Conservation (phyloP, 495 filamentous ascomycete species). For the Cudoniella acicularis region DNA sequence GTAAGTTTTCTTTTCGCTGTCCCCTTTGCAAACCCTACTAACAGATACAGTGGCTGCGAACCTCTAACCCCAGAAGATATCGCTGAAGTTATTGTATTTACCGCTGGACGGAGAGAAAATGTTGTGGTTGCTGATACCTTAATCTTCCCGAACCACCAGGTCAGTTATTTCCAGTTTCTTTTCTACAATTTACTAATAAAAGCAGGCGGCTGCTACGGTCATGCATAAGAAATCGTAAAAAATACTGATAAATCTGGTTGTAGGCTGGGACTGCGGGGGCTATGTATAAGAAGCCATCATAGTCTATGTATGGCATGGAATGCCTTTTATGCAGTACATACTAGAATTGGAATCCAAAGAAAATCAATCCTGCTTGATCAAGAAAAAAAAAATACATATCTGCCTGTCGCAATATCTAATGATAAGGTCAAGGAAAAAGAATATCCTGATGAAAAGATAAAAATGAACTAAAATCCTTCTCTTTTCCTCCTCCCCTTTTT, state of each 20-base stretch:
- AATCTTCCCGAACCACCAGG: slow-evolving; percentile 90
- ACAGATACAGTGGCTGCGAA: slow-evolving; percentile 64
- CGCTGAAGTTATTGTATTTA: slow-evolving; percentile 90
- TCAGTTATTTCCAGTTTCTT: slow-evolving; percentile 34
- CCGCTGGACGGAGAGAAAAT: slow-evolving; percentile 84
- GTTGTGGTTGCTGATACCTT: slow-evolving; percentile 92
- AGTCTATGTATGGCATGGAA: no score
- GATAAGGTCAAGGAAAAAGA: no score
- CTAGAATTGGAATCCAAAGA: no score
- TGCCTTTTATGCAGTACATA: no score
- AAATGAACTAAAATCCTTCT: no score
- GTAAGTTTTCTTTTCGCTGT: slow-evolving; percentile 62
- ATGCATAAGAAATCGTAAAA: slow-evolving; percentile 48
- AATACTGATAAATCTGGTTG: not conserved
- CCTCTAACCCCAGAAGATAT: slow-evolving; percentile 95
- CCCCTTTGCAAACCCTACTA: slow-evolving; percentile 11
- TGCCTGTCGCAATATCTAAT: no score
- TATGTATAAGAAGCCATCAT: slow-evolving; percentile 35
- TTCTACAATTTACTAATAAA: slow-evolving; percentile 5
- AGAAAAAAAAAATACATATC: no score
- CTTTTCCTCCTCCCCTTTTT: no score
- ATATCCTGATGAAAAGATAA: no score
- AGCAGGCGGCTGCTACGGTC: slow-evolving; percentile 40
- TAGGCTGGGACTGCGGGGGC: slow-evolving; percentile 35
- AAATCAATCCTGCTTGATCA: no score